Percentiles rank a stretch among this genome's conserved stretches.
phyloP scores from a whole-genome alignment of 208 protist species.

The Leishmania mexicana region DNA sequence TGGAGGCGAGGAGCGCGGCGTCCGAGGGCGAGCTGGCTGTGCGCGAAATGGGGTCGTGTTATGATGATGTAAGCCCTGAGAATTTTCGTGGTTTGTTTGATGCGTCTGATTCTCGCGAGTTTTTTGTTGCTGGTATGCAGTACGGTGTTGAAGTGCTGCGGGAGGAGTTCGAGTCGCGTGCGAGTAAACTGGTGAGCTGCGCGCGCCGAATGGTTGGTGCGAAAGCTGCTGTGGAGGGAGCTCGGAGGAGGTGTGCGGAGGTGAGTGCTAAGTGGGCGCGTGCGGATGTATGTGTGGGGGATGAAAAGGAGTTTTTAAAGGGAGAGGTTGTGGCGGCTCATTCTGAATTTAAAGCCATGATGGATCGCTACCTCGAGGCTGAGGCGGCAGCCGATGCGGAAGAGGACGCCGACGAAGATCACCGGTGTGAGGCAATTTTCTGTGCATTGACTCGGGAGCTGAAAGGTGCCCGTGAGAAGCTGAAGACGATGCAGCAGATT shows the following conservation, averaged over 20 bases:
- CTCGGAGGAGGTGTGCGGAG: background rate
- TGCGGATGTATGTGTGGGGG: background rate
- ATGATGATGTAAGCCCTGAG: no score
- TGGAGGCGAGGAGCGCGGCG: background rate
- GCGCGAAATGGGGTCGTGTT: background rate
- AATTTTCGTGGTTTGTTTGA: background rate
- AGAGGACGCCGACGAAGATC: background rate
- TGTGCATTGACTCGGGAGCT: conserved; percentile 3
- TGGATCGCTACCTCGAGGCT: background rate
- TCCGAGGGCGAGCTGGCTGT: conserved; percentile 8
- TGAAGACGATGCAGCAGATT: conserved; percentile 13
- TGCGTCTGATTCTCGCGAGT: background rate
- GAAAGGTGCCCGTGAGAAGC: background rate
- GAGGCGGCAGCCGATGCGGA: background rate
- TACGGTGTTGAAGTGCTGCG: background rate
- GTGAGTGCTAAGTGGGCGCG: background rate
- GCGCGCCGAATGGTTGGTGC: background rate
- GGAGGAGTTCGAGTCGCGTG: background rate
- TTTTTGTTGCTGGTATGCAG: background rate
- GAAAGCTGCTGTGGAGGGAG: conserved; percentile 3
- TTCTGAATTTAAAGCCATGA: background rate
- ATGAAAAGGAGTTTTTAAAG: background rate
- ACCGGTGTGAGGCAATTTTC: conserved; percentile 9
- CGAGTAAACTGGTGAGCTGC: background rate
- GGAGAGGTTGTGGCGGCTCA: background rate